A percentile compares a stretch with the other conserved stretches of the same genome.
These are phyloP conservation scores for Blastobotrys apis DNA, from an alignment of 1,139 yeast species.

Conservation along the genomic window DNA sequence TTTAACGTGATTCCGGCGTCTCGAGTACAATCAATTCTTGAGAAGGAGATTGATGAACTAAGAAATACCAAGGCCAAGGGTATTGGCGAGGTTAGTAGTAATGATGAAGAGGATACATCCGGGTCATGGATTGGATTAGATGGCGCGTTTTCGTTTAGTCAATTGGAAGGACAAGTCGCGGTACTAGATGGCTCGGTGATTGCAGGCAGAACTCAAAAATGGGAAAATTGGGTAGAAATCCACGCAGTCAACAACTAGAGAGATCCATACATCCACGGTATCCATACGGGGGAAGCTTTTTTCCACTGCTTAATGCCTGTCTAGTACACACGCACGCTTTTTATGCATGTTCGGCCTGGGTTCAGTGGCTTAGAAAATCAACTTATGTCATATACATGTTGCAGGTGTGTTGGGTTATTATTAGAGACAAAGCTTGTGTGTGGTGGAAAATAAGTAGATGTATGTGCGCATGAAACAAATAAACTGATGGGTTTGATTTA, in stretches of 20 bases:
- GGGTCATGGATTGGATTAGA: slow-evolving; percentile 47
- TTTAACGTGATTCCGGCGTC: slow-evolving; percentile 73
- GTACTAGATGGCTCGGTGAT: slow-evolving; percentile 67
- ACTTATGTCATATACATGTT: too few relatives aligned
- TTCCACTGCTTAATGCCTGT: too few relatives aligned
- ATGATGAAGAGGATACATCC: slow-evolving; percentile 31
- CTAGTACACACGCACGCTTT: too few relatives aligned
- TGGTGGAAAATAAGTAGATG: too few relatives aligned
- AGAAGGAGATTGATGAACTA: slow-evolving; percentile 57
- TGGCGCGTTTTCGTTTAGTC: slow-evolving; percentile 53
- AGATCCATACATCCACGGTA: too few relatives aligned
- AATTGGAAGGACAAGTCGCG: slow-evolving; percentile 69
- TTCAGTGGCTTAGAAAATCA: too few relatives aligned
- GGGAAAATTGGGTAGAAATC: slow-evolving; percentile 81
- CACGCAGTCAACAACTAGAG: slow-evolving; percentile 39
- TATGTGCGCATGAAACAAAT: too few relatives aligned
- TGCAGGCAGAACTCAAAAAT: slow-evolving; percentile 48
- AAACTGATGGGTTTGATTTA: too few relatives aligned
- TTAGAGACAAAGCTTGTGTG: too few relatives aligned
- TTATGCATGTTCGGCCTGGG: too few relatives aligned
- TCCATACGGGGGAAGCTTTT: too few relatives aligned
- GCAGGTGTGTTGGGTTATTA: too few relatives aligned
- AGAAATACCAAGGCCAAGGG: slow-evolving; percentile 45
- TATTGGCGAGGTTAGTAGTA: slow-evolving; percentile 39
- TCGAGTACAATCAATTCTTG: slow-evolving; percentile 56